Evolutionary conservation across 352 stramenopile species (phyloP), one percentile per base, ranked within the genome.

Genomic region (Phytopythium chamaehyphon): DNA sequence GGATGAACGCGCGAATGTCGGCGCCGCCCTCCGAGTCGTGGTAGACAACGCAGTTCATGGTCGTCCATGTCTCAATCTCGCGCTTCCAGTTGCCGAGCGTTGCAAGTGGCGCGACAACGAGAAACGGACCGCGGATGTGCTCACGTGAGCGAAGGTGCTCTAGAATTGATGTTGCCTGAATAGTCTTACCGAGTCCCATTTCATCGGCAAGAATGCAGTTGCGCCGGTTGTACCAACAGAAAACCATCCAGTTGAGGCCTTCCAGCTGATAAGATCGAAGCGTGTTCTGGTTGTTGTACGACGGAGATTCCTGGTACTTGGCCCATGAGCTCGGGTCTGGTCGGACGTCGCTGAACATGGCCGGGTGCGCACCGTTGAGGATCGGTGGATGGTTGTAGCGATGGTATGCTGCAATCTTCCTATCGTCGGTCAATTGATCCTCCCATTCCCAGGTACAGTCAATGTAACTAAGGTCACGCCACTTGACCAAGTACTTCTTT

Each of bases 1-100:
- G 87, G 53, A 99, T 97, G 26, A 97, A 84, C 18, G 88, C 75
- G 15, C 97, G 82, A 19, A 89, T 93, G 52, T 98, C 93, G 6
- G 77, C 80, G 16, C 87, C 89, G 24, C 88, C 86, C 21, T 96
- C 92, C 15, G 84, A 97, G 42, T 98, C 98, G 67, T 99, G 97
- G 57, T 99, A 99, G 5, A 99, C 88, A 38, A 99, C 88, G 44
- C 95, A 98, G 64, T 99, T 99, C 64, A 99, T 94, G 48, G 93
- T 82, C n/a, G 96, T 99, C 98, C 98, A 99, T 22, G 77, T 90
- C 53, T 98, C 84, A 55, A 99, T 99, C 67, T 99, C 98, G 39
- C 96, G 86, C 59, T 99, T 93, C 98, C 98, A 99, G 67, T 99
- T 98, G 18, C 90, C 83, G 23, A 99, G 80, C 2, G 97, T 99